A percentile compares a stretch with the other conserved stretches of the same genome.
These are phyloP conservation scores for Ophiostoma tasmaniense DNA, from an alignment of 2,329 filamentous ascomycete species.

Conservation along the genomic window DNA sequence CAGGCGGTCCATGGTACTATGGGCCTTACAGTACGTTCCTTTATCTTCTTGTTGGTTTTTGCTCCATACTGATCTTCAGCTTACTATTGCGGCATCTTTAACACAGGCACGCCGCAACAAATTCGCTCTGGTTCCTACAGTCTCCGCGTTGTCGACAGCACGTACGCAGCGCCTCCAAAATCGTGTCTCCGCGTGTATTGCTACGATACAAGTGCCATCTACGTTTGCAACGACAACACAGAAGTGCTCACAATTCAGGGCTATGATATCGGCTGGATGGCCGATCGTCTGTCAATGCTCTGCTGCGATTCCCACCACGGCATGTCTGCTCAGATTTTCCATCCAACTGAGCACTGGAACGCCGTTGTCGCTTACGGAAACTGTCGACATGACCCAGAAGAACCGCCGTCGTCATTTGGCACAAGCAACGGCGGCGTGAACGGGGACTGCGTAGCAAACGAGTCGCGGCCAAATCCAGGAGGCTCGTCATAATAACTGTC, in stretches of 20 bases:
- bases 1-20: conserved; percentile 18
- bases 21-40: conserved; percentile 17
- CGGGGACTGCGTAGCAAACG: conserved; percentile 15
- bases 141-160: conserved; percentile 11
- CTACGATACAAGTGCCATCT: conserved; percentile 20
- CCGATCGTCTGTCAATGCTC: conserved; percentile 14
- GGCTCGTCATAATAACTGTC: background rate
- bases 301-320: conserved; percentile 19
- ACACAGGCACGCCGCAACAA: conserved; percentile 13
- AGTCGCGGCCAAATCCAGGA: conserved; percentile 10
- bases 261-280: conserved; percentile 19
- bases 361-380: conserved; percentile 20
- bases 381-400: conserved; percentile 16
- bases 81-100: conserved; percentile 21
- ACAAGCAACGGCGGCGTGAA: conserved; percentile 19
- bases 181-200: conserved; percentile 20
- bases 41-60: too few relatives aligned
- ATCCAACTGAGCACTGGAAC: conserved; percentile 18
- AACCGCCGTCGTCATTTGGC: conserved; percentile 17
- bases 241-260: conserved; percentile 3
- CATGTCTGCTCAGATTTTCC: conserved; percentile 20
- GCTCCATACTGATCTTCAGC: conserved; percentile 7
- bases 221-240: conserved; percentile 18
- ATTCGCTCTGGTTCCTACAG: conserved; percentile 8
- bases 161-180: background rate